phyloP scores from a whole-genome alignment of 768 basidiomycete species.

The Lentinula aciculospora region DNA sequence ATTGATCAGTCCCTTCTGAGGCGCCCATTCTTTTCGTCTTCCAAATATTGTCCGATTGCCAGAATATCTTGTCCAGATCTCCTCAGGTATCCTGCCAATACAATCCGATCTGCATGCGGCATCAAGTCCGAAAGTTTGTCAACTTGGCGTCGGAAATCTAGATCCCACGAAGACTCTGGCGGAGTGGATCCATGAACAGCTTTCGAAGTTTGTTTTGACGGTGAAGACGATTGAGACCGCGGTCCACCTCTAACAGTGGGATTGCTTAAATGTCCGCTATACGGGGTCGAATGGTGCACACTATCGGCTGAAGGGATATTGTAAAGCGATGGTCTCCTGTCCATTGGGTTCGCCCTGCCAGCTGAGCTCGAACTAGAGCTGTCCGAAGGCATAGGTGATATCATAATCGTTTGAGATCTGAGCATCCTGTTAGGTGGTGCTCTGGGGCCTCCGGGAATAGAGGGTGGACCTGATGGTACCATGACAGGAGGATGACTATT shows the following conservation, averaged over 20 bases:
- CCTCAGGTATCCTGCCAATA: conserved; percentile 68
- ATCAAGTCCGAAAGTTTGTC: conserved; percentile 66
- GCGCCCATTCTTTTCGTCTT: conserved; percentile 75
- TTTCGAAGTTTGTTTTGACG: not conserved
- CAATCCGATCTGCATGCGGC: conserved; percentile 62
- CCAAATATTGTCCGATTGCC: conserved; percentile 83
- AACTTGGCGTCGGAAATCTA: conserved; percentile 62
- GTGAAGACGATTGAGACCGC: conserved; percentile 1
- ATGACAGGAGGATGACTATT: conserved; percentile 16
- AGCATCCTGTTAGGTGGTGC: conserved; percentile 57
- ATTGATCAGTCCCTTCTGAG: conserved; percentile 25
- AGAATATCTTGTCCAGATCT: conserved; percentile 75
- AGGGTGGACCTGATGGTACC: conserved; percentile 31
- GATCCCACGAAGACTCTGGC: conserved; percentile 17
- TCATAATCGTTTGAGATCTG: conserved; percentile 64
- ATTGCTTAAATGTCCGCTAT: not conserved
- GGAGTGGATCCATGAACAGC: not conserved
- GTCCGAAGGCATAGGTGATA: conserved; percentile 11
- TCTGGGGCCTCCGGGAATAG: conserved; percentile 71
- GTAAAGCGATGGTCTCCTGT: conserved; percentile 31
- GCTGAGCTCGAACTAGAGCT: conserved; percentile 21
- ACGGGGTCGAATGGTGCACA: not conserved
- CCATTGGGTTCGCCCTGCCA: conserved; percentile 20
- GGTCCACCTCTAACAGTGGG: not conserved
- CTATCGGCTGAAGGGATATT: conserved; percentile 5